Conservation (phyloP, 1,284 basidiomycete genomes). For the Sphaerobolus stellatus region DNA sequence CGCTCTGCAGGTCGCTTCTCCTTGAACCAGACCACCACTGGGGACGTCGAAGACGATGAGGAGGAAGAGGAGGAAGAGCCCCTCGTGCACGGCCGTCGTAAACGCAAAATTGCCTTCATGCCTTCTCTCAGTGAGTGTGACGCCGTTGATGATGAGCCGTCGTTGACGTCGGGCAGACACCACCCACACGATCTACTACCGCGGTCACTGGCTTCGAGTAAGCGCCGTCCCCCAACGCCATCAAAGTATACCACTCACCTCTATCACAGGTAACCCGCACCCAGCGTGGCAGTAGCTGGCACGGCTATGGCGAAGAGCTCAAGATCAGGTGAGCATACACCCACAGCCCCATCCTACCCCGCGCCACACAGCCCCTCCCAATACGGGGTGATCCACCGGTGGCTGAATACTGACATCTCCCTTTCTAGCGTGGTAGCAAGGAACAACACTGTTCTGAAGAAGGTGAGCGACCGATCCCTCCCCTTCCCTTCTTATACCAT, state of each 20-base stretch:
- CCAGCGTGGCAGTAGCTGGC: slow-evolving; percentile 68
- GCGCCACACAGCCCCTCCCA: no score
- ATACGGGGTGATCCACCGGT: slow-evolving; percentile 19
- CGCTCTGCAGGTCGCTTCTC: slow-evolving; percentile 61
- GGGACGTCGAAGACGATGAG: slow-evolving; percentile 77
- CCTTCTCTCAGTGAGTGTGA: slow-evolving; percentile 63
- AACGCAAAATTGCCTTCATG: slow-evolving; percentile 74
- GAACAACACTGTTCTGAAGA: slow-evolving; percentile 81
- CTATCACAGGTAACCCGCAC: slow-evolving; percentile 68
- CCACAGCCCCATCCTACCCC: no score
- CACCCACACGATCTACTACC: slow-evolving; percentile 82
- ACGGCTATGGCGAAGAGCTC: slow-evolving; percentile 60
- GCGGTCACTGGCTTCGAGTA: slow-evolving; percentile 81
- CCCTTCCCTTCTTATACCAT: no score
- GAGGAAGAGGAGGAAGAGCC: slow-evolving; percentile 52
- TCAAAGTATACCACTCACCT: slow-evolving; percentile 16
- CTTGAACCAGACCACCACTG: slow-evolving; percentile 63
- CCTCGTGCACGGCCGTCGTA: slow-evolving; percentile 64
- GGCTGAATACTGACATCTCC: slow-evolving; percentile 10
- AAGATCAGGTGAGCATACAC: slow-evolving; percentile 69
- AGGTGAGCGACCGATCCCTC: no score
- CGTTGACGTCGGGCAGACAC: slow-evolving; percentile 52
- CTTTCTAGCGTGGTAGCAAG: slow-evolving; percentile 79
- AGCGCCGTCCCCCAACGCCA: slow-evolving; percentile 22
- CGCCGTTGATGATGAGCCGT: slow-evolving; percentile 13